Base-by-base conservation (phyloP, 208 protist species). In the Balamuthia mandrillaris region DNA sequence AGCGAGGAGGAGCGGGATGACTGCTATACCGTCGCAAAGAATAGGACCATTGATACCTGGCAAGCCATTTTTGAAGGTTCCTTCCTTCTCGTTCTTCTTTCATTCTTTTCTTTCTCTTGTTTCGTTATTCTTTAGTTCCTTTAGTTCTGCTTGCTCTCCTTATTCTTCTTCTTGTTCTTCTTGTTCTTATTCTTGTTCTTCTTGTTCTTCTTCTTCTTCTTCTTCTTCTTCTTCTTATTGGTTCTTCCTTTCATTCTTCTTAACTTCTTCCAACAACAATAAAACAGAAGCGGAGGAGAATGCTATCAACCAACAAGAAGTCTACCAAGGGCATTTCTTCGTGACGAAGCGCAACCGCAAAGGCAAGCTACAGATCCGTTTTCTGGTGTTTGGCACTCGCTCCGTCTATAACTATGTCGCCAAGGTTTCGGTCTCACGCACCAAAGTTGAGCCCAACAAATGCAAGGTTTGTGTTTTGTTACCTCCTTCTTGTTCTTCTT, bases 301-400 rank as follows among this genome's bases (percentile, higher is more conserved):
- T 24, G 56, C 44, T 45, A 77, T 77, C 3, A 39, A 39, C 14
- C 68, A 39, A 4, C 35, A 39, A 3, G 68, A 77, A 31, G 6
- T 29, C 16, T 77, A 77, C 44, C 68, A 77, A 45, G 56, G 27
- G 44, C 68, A 77, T 31, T 29, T 77, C 12, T 77, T 77, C 44
- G 44, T 77, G 5, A 77, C 68, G 24, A 77, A 77, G 68, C 68
- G 68, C 29, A 77, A 77, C 68, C 29, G 68, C 1, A 77, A 77
- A 45, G 68, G 68, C 24, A 77, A 77, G 44, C 68, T 77, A 3
- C 68, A 77, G 44, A 77, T 77, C 44, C 37, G 68, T 2, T 77
- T 77, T 27, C n/a, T 77, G 4, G 68, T 77, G 42, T 12, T 77
- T 10, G 56, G 44, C 44, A 29, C 49, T 45, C 27, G 18, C 4